These are phyloP conservation scores for Suillus fuscotomentosus DNA, from an alignment of 768 basidiomycete species.

Conservation along the genomic window DNA sequence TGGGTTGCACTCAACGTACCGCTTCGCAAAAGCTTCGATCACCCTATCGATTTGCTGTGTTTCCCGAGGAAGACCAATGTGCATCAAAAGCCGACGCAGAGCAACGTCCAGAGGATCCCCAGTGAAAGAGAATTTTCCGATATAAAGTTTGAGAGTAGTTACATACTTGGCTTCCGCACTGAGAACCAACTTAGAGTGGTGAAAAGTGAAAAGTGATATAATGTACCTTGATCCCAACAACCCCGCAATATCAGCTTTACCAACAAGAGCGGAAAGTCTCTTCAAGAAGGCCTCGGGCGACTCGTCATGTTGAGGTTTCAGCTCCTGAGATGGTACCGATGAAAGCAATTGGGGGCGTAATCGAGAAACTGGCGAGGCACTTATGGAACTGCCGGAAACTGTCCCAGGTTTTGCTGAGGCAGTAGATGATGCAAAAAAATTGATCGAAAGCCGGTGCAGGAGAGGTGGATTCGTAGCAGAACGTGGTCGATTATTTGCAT, in stretches of 20 bases:
- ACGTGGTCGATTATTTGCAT: conserved; percentile 40
- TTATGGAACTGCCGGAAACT: conserved; percentile 10
- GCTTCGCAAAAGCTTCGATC: conserved; percentile 89
- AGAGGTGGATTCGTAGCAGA: conserved; percentile 67
- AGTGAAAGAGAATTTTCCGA: conserved; percentile 75
- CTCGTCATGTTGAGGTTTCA: conserved; percentile 61
- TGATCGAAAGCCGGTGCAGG: conserved; percentile 67
- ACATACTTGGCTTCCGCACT: conserved; percentile 74
- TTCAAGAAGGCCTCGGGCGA: conserved; percentile 67
- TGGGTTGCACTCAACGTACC: conserved; percentile 84
- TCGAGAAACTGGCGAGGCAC: conserved; percentile 28
- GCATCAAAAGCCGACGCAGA: conserved; percentile 85
- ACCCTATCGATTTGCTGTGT: conserved; percentile 99
- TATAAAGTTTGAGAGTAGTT: conserved; percentile 66
- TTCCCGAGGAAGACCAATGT: conserved; percentile 88
- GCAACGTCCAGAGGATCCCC: conserved; percentile 89
- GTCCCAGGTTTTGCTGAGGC: conserved; percentile 27
- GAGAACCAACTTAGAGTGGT: conserved; percentile 9
- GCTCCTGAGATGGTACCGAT: conserved; percentile 43
- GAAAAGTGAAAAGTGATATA: conserved; percentile 7
- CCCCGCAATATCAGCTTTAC: conserved; percentile 75
- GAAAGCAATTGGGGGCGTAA: conserved; percentile 47
- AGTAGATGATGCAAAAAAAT: conserved; percentile 52
- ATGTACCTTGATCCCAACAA: conserved; percentile 79
- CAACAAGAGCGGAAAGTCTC: conserved; percentile 61